phyloP scores from a whole-genome alignment of 495 filamentous ascomycete species.

The Hypoxylon intermedium region DNA sequence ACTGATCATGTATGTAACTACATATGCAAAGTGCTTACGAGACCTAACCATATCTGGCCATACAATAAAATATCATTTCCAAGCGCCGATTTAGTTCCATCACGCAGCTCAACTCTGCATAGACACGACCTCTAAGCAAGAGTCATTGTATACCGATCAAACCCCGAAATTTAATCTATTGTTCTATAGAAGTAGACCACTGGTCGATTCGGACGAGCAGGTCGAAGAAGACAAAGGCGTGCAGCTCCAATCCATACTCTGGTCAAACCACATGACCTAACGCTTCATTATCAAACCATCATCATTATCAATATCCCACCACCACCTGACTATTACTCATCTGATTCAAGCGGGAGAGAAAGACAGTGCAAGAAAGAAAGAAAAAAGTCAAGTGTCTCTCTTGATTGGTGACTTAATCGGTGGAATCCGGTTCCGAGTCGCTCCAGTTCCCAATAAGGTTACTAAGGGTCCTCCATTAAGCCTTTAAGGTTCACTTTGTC shows the following conservation, averaged over 20 bases:
- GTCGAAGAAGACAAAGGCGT: conserved; percentile 28
- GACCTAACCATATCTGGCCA: too few relatives aligned
- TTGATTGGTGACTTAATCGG: conserved; percentile 30
- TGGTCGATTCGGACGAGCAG: conserved; percentile 20
- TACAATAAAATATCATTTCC: conserved; percentile 8
- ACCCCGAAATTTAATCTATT: conserved; percentile 8
- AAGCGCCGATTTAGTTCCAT: conserved; percentile 21
- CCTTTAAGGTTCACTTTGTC: conserved; percentile 25
- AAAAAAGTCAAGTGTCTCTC: conserved; percentile 17
- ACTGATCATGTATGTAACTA: too few relatives aligned
- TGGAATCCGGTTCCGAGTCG: conserved; percentile 33
- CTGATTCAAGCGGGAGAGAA: conserved; percentile 18
- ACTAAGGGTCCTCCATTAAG: conserved; percentile 19
- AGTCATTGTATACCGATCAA: conserved; percentile 24
- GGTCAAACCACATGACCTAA: conserved; percentile 33
- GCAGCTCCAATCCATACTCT: conserved; percentile 14
- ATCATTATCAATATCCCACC: conserved; percentile 26
- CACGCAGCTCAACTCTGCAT: neutral
- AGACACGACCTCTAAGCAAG: neutral
- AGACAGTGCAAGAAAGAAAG: conserved; percentile 10
- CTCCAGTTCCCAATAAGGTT: conserved; percentile 31
- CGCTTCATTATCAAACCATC: conserved; percentile 40
- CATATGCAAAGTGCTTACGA: too few relatives aligned
- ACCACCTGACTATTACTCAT: conserved; percentile 38
- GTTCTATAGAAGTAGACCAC: neutral